phyloP scores from a whole-genome alignment of 768 basidiomycete genomes.

The Rhodotorula kratochvilovae region DNA sequence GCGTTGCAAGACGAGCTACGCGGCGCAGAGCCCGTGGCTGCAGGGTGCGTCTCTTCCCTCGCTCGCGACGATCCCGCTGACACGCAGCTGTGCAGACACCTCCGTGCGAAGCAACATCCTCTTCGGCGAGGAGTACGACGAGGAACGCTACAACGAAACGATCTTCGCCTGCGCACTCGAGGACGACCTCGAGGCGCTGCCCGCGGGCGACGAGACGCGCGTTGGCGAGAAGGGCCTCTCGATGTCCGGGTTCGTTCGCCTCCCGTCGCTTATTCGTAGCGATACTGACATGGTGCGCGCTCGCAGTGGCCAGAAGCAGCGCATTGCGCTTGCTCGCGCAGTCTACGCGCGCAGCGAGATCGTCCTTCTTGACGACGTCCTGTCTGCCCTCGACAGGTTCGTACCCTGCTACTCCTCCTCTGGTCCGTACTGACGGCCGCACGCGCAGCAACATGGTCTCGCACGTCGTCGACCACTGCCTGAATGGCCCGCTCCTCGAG shows the following conservation, averaged over 20 bases:
- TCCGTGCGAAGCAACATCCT: conserved; percentile 69
- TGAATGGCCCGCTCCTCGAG: conserved; percentile 63
- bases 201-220: conserved; percentile 66
- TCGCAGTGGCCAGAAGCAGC: conserved; percentile 34
- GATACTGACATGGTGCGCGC: neutral
- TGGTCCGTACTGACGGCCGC: too few relatives aligned
- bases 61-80: neutral
- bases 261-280: too few relatives aligned
- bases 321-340: conserved; percentile 67
- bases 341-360: conserved; percentile 74
- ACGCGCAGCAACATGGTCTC: conserved; percentile 54
- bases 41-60: conserved; percentile 42
- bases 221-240: conserved; percentile 37
- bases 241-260: conserved; percentile 13
- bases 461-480: conserved; percentile 51
- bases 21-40: conserved; percentile 64
- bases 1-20: conserved; percentile 54
- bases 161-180: conserved; percentile 69
- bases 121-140: conserved; percentile 64
- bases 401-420: conserved; percentile 40
- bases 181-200: conserved; percentile 61
- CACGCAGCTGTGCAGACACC: neutral
- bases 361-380: conserved; percentile 38
- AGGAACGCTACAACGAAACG: conserved; percentile 62
- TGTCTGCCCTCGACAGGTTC: conserved; percentile 54